These are phyloP conservation scores for Schoenoplectus tabernaemontani DNA, from an alignment of 202 grass and related monocot species.

Conservation along the genomic window DNA sequence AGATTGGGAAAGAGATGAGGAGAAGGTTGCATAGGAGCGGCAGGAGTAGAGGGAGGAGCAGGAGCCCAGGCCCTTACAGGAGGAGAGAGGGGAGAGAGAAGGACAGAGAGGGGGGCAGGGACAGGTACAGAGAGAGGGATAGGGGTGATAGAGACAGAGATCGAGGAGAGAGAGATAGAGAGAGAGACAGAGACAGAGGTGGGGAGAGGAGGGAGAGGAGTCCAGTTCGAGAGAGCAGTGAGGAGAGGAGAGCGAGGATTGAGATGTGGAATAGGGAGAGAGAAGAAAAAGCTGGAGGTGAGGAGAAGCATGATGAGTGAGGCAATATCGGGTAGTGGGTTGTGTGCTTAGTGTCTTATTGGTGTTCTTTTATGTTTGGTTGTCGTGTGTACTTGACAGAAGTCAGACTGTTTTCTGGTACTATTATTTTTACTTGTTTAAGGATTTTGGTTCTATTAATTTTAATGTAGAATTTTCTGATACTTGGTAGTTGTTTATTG, in stretches of 20 bases:
- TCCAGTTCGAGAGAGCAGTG: constrained; percentile 49
- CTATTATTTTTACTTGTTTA: neutral
- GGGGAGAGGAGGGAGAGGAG: constrained; percentile 58
- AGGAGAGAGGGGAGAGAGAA: constrained; percentile 35
- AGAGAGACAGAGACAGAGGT: constrained; percentile 43
- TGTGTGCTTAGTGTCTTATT: neutral
- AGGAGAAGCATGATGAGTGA: neutral
- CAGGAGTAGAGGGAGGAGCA: constrained; percentile 47
- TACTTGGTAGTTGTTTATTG: neutral
- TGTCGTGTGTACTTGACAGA: neutral
- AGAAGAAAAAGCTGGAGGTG: neutral
- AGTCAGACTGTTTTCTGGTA: neutral
- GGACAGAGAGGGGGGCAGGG: constrained; percentile 30
- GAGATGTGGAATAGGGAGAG: constrained; percentile 72
- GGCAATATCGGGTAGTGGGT: neutral
- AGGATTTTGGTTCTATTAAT: neutral
- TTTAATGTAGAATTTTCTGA: neutral
- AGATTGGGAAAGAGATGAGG: constrained; percentile 83
- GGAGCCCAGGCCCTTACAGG: constrained; percentile 44
- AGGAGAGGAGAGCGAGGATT: constrained; percentile 61
- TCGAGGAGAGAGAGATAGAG: constrained; percentile 39
- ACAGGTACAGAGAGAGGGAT: constrained; percentile 42
- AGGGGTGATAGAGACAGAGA: constrained; percentile 41
- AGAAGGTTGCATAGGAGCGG: constrained; percentile 53
- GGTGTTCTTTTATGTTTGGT: neutral